phyloP scores from a whole-genome alignment of 202 grass and related monocot species.

The Alloteropsis angusta region DNA sequence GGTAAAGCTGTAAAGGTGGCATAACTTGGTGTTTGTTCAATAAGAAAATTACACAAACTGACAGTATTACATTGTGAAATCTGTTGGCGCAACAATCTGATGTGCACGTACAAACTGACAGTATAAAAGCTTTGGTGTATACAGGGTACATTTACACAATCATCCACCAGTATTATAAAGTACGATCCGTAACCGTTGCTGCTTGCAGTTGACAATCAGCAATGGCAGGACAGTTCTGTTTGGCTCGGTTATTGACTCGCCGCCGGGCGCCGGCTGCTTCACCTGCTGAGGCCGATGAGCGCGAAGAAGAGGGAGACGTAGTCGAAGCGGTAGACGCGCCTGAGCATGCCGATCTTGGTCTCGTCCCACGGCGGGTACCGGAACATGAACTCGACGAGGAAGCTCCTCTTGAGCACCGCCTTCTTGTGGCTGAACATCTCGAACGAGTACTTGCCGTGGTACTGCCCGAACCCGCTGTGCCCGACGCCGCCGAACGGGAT shows the following conservation, averaged over 20 bases:
- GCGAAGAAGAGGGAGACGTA: conserved; percentile 47
- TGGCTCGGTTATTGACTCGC: neutral
- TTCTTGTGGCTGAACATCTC: conserved; percentile 87
- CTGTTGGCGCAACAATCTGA: neutral
- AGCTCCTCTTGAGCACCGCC: conserved; percentile 62
- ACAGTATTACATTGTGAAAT: neutral
- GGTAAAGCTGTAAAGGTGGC: neutral
- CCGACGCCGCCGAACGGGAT: conserved; percentile 79
- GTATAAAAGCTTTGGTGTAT: neutral
- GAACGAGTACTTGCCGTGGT: conserved; percentile 92
- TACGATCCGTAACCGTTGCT: neutral
- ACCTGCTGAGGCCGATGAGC: conserved; percentile 57
- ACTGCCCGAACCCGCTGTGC: conserved; percentile 61
- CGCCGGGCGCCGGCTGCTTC: neutral
- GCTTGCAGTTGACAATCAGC: neutral
- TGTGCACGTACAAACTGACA: neutral
- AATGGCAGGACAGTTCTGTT: neutral
- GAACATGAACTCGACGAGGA: conserved; percentile 56
- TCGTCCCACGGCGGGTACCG: conserved; percentile 69
- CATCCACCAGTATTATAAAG: neutral
- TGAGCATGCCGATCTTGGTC: conserved; percentile 44
- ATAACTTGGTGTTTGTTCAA: neutral
- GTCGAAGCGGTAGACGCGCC: conserved; percentile 39
- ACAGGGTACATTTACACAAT: neutral
- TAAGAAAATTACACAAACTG: neutral